Evolutionary conservation across 805 yeast species (phyloP).

Genomic region (Brettanomyces sp.): DNA sequence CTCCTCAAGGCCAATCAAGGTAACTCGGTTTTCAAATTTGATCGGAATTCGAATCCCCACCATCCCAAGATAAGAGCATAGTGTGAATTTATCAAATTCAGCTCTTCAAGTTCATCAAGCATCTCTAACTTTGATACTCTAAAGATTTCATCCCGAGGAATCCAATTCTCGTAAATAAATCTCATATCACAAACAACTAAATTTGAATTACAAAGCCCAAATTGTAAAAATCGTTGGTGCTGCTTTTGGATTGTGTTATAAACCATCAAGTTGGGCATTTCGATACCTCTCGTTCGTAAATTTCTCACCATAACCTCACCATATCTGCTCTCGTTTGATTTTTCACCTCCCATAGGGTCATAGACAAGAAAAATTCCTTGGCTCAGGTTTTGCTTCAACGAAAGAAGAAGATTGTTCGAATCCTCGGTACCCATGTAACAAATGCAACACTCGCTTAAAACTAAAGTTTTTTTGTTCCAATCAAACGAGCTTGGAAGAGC

Average conservation of each 20-base stretch:
- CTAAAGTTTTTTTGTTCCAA: conserved; percentile 40
- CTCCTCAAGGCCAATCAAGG: too few relatives aligned
- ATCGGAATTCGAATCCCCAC: conserved; percentile 13
- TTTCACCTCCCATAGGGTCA: conserved; percentile 58
- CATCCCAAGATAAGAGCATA: conserved; percentile 35
- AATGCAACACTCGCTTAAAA: conserved; percentile 68
- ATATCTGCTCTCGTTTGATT: conserved; percentile 31
- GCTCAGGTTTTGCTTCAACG: conserved; percentile 27
- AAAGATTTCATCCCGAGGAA: conserved; percentile 27
- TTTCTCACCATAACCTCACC: conserved; percentile 63
- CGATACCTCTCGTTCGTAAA: conserved; percentile 50
- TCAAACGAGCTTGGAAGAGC: conserved; percentile 12
- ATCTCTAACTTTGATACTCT: conserved; percentile 50
- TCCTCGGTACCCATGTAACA: conserved; percentile 54
- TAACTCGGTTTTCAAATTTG: too few relatives aligned
- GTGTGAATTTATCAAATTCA: conserved; percentile 50
- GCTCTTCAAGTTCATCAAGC: conserved; percentile 70
- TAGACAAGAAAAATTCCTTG: conserved; percentile 37
- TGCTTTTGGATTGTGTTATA: conserved; percentile 40
- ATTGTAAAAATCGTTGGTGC: conserved; percentile 23
- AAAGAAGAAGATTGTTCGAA: conserved; percentile 34
- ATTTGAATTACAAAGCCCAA: conserved; percentile 15
- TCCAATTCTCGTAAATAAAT: conserved; percentile 33
- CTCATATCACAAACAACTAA: conserved; percentile 38
- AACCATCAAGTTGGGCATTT: conserved; percentile 45